A percentile compares a stretch with the other conserved stretches of the same genome.
Conservation (phyloP, 2,329 filamentous ascomycete species). For the Ceratocystis alfenasii region DNA sequence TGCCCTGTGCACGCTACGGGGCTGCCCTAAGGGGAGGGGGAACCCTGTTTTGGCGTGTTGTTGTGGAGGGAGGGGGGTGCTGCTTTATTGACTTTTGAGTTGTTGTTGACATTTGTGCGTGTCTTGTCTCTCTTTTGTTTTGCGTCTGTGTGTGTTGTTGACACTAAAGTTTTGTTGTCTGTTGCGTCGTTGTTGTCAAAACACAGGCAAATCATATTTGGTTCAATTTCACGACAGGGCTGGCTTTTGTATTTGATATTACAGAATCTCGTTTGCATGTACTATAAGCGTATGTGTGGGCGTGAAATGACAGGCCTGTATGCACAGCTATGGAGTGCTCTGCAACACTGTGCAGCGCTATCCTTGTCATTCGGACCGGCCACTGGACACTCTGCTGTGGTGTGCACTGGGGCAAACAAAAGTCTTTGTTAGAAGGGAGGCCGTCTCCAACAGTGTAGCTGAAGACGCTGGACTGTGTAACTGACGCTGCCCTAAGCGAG, state of each 20-base stretch:
- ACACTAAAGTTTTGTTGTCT: background rate
- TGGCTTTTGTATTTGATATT: constrained; percentile 4
- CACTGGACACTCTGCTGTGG: constrained; percentile 16
- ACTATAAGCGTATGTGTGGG: constrained; percentile 5
- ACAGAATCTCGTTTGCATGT: constrained; percentile 12
- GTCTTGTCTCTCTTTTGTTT: background rate
- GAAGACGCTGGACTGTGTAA: background rate
- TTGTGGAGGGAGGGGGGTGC: background rate
- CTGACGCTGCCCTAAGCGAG: background rate
- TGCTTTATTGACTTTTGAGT: background rate
- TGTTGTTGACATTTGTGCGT: background rate
- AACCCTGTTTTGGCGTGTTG: background rate
- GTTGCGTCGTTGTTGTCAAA: constrained; percentile 1
- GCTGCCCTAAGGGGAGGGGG: background rate
- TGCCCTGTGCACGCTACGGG: background rate
- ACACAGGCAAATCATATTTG: background rate
- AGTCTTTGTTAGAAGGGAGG: too few relatives aligned
- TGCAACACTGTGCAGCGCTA: constrained; percentile 6
- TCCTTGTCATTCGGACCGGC: constrained; percentile 12
- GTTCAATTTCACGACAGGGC: background rate
- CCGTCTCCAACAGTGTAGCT: background rate
- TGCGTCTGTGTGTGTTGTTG: background rate
- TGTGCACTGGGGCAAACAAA: constrained; percentile 10
- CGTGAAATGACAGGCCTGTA: constrained; percentile 10
- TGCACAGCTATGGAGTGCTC: background rate